Evolutionary conservation across 129 eudicot genomes (phyloP), one percentile per base, ranked within the genome.

Genomic region (Apium graveolens): DNA sequence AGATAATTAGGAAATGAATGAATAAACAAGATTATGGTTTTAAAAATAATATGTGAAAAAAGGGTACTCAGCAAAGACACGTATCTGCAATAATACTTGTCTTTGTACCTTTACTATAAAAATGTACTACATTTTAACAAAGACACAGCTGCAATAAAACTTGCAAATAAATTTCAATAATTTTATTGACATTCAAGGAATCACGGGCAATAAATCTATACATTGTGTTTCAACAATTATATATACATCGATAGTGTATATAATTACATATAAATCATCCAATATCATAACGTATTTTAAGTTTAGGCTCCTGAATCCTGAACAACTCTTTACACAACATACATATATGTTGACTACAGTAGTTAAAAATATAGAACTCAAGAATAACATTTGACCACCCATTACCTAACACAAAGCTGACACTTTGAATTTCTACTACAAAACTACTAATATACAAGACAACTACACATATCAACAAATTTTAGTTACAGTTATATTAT

Each of bases 351-450:
- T 5, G 4, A 35, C 35, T 35, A n/a, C n/a, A n/a, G n/a, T n/a
- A 60, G 39, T 66, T 13, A 0, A 29, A 31, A 27, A 66, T 2
- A 66, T 0, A 13, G 31, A 63, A 13, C 8, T 66, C 72, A 66
- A 9, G 72, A 66, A 66, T 26, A 62, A 62, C 39, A 31, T 17
- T 69, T 34, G 14, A 13, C 29, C 75, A 38, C 6, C 41, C 2
- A 31, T 76, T 79, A 51, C 82, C 18, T 29, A 31, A 31, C 2
- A 4, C 32, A n/a, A 46, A 1, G 24, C 14, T 35, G 17, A 81
- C 35, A 51, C 88, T 87, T 80, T 81, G 20, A 78, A 27, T 82
- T 70, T 83, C 84, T 76, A 74, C 51, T 48, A 75, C 4, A 37
- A 26, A 11, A 39, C 66, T 24, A 57, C 21, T 14, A 5, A 14